Conservation (phyloP, 2,329 filamentous ascomycete species). For the Pseudogymnoascus sp. region DNA sequence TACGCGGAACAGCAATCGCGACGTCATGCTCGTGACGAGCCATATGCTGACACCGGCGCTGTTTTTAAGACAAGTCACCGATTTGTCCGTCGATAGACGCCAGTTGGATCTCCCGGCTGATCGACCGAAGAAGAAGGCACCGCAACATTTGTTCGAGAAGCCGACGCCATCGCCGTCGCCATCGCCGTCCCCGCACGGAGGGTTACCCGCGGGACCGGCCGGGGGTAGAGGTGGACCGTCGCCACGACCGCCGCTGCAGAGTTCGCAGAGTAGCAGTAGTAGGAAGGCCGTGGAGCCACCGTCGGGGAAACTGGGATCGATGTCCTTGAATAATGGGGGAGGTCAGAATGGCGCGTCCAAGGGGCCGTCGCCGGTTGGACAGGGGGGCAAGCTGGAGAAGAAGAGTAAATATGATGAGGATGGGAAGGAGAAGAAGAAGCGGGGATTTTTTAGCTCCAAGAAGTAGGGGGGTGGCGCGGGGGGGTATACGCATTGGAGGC, state of each 20-base stretch:
- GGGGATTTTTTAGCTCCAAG: slow-evolving; percentile 52
- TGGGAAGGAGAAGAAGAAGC: slow-evolving; percentile 49
- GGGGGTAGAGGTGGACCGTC: slow-evolving; percentile 22
- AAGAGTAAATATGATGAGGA: slow-evolving; percentile 43
- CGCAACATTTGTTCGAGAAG: slow-evolving; percentile 77
- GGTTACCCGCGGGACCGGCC: slow-evolving; percentile 14
- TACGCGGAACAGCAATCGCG: slow-evolving; percentile 62
- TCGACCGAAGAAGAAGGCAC: slow-evolving; percentile 70
- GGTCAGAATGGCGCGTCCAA: slow-evolving; percentile 25
- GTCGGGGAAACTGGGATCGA: slow-evolving; percentile 20
- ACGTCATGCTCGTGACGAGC: slow-evolving; percentile 81
- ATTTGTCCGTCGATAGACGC: slow-evolving; percentile 68
- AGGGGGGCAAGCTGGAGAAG: slow-evolving; percentile 39
- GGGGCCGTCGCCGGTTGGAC: slow-evolving; percentile 25
- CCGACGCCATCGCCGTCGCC: slow-evolving; percentile 49
- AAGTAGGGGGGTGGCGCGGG: slow-evolving; percentile 34
- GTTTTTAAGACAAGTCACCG: slow-evolving; percentile 75
- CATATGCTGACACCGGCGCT: slow-evolving; percentile 87
- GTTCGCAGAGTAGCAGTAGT: slow-evolving; percentile 15
- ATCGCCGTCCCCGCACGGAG: slow-evolving; percentile 28
- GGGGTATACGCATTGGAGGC: background rate
- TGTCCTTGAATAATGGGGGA: slow-evolving; percentile 22
- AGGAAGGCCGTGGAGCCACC: slow-evolving; percentile 23
- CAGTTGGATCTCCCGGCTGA: slow-evolving; percentile 76
- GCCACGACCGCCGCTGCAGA: slow-evolving; percentile 21